Evolutionary conservation across 208 protist genomes (phyloP).

Genomic region (Acanthamoeba healyi): DNA sequence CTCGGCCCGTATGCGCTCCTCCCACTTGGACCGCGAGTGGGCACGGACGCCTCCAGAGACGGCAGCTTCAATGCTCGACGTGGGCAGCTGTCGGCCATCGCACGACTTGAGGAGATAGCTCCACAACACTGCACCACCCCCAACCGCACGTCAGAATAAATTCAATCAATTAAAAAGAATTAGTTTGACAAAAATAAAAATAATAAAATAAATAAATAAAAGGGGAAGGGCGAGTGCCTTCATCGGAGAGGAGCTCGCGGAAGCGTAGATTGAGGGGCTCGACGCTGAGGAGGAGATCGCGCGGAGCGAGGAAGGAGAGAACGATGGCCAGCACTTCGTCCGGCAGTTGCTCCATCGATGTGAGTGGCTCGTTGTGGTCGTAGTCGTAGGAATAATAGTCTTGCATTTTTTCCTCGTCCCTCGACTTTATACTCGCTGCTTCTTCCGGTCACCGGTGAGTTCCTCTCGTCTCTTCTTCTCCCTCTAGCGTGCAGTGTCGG

Average conservation of each 20-base stretch:
- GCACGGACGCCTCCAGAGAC: background rate
- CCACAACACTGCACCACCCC: constrained; percentile 24
- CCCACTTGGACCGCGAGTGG: background rate
- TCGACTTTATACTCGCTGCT: background rate
- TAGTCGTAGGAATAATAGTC: too few relatives aligned
- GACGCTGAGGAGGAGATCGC: background rate
- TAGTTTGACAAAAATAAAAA: background rate
- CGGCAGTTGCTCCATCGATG: background rate
- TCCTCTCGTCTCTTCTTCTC: background rate
- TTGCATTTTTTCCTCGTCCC: background rate
- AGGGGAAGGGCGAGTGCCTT: background rate
- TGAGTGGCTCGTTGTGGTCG: too few relatives aligned
- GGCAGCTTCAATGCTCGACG: too few relatives aligned
- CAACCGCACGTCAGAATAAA: too few relatives aligned
- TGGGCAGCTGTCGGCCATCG: background rate
- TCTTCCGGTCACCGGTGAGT: too few relatives aligned
- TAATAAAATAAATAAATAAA: background rate
- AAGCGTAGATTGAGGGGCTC: constrained; percentile 14
- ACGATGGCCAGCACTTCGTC: constrained; percentile 38
- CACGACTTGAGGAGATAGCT: constrained; percentile 9
- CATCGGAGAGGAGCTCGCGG: background rate
- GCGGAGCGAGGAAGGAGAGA: background rate
- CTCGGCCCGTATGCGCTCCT: background rate
- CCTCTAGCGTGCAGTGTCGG: background rate
- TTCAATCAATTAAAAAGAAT: background rate